Conservation (phyloP, 2,329 filamentous ascomycete species). For the Didymella arachidicola region DNA sequence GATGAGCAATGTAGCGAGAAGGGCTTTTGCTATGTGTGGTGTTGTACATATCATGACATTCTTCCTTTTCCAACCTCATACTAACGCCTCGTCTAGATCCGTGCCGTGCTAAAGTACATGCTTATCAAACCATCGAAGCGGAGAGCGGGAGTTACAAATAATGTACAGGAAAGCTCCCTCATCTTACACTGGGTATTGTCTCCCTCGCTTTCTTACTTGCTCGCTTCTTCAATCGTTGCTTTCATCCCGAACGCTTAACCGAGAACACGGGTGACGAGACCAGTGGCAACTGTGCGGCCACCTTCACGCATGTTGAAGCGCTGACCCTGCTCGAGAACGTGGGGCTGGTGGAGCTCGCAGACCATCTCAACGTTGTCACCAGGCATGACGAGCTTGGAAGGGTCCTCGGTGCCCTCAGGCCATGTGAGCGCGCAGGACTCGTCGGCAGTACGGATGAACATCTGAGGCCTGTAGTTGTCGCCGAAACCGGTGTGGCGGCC, state of each 20-base stretch:
- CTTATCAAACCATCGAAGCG: conserved; percentile 34
- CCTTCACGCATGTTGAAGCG: conserved; percentile 99
- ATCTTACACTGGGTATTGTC: conserved; percentile 21
- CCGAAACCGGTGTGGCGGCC: conserved; percentile 95
- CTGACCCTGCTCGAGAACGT: conserved; percentile 89
- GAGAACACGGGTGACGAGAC: conserved; percentile 50
- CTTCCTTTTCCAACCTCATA: conserved; percentile 24
- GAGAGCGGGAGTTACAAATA: conserved; percentile 37
- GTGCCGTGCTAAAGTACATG: conserved; percentile 41
- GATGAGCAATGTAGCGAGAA: no score
- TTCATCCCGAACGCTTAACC: conserved; percentile 35
- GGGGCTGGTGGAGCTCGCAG: conserved; percentile 81
- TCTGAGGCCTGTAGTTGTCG: conserved; percentile 95
- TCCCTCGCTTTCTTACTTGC: conserved; percentile 10
- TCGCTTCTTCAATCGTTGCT: conserved; percentile 6
- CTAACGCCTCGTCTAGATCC: conserved; percentile 35
- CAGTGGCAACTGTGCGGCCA: conserved; percentile 66
- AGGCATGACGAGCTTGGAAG: conserved; percentile 89
- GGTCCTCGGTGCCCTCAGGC: conserved; percentile 82
- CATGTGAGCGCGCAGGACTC: conserved; percentile 80
- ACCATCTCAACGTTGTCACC: conserved; percentile 99
- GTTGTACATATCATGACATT: conserved; percentile 32
- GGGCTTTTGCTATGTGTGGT: background rate
- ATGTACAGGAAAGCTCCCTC: conserved; percentile 32
- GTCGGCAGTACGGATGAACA: conserved; percentile 91